A percentile compares a stretch with the other conserved stretches of the same genome.
phyloP scores from a whole-genome alignment of 2,329 filamentous ascomycete species.

The Colletotrichum neosansevieriae region DNA sequence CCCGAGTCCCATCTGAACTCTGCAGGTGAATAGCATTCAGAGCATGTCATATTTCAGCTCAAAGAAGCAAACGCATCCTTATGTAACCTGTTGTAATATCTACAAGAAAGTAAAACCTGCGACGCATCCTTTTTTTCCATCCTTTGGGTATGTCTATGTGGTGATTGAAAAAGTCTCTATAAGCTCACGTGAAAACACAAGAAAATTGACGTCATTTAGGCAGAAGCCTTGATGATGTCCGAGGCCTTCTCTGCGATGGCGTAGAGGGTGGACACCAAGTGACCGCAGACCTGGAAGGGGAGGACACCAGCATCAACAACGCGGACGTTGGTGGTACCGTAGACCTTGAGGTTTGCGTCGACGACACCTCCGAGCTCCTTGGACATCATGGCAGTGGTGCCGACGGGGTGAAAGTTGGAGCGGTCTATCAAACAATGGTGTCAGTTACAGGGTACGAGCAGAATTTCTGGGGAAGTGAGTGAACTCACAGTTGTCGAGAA shows the following conservation, averaged over 20 bases:
- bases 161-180: background rate
- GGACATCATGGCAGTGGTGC: constrained; percentile 64
- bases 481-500: constrained; percentile 26
- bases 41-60: no score
- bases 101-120: background rate
- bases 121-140: background rate
- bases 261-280: constrained; percentile 65
- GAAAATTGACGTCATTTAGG: background rate
- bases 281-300: constrained; percentile 61
- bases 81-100: background rate
- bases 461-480: background rate
- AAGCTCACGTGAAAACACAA: background rate
- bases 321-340: constrained; percentile 62
- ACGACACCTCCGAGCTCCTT: constrained; percentile 63
- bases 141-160: constrained; percentile 1
- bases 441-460: background rate
- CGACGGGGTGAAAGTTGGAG: constrained; percentile 58
- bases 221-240: constrained; percentile 45
- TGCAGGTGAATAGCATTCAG: no score
- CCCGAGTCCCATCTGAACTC: background rate
- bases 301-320: constrained; percentile 63
- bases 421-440: background rate
- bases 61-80: no score
- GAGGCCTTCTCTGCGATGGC: constrained; percentile 63
- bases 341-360: constrained; percentile 59